Conservation (phyloP, 2,329 filamentous ascomycete species). For the Botrytis fabae region DNA sequence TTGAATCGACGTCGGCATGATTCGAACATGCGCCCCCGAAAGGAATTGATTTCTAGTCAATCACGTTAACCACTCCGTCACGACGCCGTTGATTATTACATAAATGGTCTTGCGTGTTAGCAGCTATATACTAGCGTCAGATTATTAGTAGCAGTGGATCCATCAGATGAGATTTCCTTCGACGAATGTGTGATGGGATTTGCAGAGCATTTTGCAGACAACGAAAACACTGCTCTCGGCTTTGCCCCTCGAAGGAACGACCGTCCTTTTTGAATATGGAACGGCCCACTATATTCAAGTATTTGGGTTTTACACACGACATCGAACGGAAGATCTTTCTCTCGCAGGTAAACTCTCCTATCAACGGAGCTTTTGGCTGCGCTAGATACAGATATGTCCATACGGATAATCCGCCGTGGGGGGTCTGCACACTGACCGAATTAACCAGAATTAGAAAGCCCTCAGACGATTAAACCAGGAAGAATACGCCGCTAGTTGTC, state of each 20-base stretch:
- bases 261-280: too few species aligned
- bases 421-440: neutral
- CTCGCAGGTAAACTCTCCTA: neutral
- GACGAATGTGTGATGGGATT: neutral
- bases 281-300: too few species aligned
- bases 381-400: neutral
- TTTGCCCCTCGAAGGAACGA: neutral
- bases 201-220: neutral
- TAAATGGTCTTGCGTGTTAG: fast-evolving
- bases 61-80: too few species aligned
- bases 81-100: neutral
- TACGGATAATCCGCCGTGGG: neutral
- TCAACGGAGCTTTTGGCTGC: neutral
- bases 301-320: neutral
- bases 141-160: neutral
- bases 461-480: neutral
- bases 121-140: fast-evolving
- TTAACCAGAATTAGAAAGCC: too few species aligned
- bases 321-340: neutral
- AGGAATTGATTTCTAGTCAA: too few species aligned
- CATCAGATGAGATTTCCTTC: neutral
- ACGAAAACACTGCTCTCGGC: neutral
- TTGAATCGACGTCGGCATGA: conserved; percentile 13
- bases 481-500: neutral
- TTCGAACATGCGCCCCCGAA: neutral